phyloP scores from a whole-genome alignment of 805 yeast species.

The Saccharomycodes ludwigii region DNA sequence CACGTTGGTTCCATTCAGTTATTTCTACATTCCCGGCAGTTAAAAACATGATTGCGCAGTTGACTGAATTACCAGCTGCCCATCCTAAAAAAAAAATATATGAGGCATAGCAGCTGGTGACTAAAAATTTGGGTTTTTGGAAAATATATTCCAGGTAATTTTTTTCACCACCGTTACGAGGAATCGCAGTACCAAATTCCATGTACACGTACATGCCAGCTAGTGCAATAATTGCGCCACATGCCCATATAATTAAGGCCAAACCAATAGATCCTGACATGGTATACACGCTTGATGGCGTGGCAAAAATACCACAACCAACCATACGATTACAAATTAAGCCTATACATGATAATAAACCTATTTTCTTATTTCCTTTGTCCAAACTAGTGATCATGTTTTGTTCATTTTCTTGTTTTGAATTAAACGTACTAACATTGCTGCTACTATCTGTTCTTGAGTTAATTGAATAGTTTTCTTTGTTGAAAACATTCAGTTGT shows the following conservation, averaged over 20 bases:
- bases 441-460: not conserved
- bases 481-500: constrained; percentile 20
- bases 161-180: constrained; percentile 80
- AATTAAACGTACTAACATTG: not conserved
- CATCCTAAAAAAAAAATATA: constrained; percentile 69
- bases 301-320: constrained; percentile 69
- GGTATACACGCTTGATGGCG: constrained; percentile 44
- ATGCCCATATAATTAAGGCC: constrained; percentile 59
- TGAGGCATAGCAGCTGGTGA: constrained; percentile 54
- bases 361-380: constrained; percentile 32
- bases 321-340: constrained; percentile 56
- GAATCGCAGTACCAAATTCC: constrained; percentile 71
- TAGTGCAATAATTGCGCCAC: constrained; percentile 58
- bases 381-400: constrained; percentile 26
- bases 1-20: constrained; percentile 68
- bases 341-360: constrained; percentile 50
- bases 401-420: constrained; percentile 15
- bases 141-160: constrained; percentile 65
- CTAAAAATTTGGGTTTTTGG: constrained; percentile 54
- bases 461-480: constrained; percentile 15
- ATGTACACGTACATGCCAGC: constrained; percentile 57
- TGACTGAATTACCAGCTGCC: constrained; percentile 77
- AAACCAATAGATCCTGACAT: constrained; percentile 59
- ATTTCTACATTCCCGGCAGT: constrained; percentile 59
- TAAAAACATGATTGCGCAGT: constrained; percentile 66